Percentiles rank a stretch among this genome's conserved stretches.
phyloP scores from a whole-genome alignment of 768 basidiomycete species.

The Boletus vermiculosoides region DNA sequence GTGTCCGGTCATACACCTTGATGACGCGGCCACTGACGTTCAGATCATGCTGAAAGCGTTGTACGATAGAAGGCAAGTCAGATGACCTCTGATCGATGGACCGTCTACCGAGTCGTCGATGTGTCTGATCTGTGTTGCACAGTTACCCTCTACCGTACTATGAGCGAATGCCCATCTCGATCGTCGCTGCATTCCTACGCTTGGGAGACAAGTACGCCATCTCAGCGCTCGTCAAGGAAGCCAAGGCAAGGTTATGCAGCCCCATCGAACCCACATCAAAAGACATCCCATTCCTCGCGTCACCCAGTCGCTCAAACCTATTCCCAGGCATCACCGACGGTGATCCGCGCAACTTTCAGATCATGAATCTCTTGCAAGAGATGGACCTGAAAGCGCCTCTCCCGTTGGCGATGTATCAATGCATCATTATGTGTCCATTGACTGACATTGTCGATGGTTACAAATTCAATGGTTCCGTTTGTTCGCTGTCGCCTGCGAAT shows the following conservation, averaged over 20 bases:
- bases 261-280: neutral
- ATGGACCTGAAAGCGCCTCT: conserved; percentile 2
- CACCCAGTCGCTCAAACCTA: accelerated
- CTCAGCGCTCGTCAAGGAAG: conserved; percentile 2
- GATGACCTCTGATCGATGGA: no score
- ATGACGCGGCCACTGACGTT: no score
- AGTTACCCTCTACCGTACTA: conserved; percentile 14
- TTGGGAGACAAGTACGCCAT: conserved; percentile 27
- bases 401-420: conserved; percentile 9
- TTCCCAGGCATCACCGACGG: neutral
- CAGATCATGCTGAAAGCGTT: no score
- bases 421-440: neutral
- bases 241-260: neutral
- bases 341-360: conserved; percentile 17
- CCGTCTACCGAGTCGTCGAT: no score
- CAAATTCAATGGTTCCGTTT: neutral
- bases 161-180: conserved; percentile 2
- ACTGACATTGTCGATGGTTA: conserved; percentile 1
- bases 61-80: no score
- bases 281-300: no score
- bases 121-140: neutral
- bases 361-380: conserved; percentile 16
- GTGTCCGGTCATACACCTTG: conserved; percentile 17
- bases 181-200: neutral
- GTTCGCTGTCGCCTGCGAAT: conserved; percentile 3